Evolutionary conservation across 108 stramenopile genomes (phyloP).

Genomic region (Phaeodactylum tricornutum): DNA sequence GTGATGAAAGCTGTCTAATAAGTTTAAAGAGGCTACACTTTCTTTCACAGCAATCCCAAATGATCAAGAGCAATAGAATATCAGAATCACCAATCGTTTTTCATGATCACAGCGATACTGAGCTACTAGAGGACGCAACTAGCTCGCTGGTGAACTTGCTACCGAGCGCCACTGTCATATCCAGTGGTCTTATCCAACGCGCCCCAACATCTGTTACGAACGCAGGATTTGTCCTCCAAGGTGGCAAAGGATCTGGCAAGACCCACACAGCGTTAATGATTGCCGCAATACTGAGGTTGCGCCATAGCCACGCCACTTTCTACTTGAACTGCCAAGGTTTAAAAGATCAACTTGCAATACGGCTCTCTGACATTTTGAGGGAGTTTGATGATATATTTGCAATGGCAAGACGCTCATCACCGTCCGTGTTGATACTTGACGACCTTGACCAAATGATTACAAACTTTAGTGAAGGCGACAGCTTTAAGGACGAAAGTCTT

Average conservation of each 20-base stretch:
- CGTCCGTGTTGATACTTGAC: conserved; percentile 55
- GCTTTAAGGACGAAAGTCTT: conserved; percentile 23
- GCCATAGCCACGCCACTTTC: conserved; percentile 17
- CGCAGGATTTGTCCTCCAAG: conserved; percentile 11
- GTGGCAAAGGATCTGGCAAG: conserved; percentile 66
- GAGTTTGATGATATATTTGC: conserved; percentile 24
- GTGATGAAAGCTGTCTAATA: too few relatives aligned
- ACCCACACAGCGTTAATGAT: conserved; percentile 41
- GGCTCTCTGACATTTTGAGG: conserved; percentile 25
- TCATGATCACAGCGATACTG: background rate
- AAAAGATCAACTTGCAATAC: conserved; percentile 24
- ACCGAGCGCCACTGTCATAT: background rate
- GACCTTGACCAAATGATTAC: conserved; percentile 67
- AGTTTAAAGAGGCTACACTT: too few relatives aligned
- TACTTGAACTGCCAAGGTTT: conserved; percentile 69
- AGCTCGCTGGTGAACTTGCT: background rate
- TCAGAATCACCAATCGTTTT: background rate
- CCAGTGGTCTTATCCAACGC: background rate
- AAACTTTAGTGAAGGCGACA: conserved; percentile 29
- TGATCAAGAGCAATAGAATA: background rate
- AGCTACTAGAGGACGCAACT: background rate
- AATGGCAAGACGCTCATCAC: conserved; percentile 4
- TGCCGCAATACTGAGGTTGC: conserved; percentile 24
- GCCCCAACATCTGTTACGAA: background rate
- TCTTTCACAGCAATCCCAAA: too few relatives aligned